Evolutionary conservation across 192 early-diverging fungal genomes (phyloP).

Genomic region (Phlyctochytrium bullatum): DNA sequence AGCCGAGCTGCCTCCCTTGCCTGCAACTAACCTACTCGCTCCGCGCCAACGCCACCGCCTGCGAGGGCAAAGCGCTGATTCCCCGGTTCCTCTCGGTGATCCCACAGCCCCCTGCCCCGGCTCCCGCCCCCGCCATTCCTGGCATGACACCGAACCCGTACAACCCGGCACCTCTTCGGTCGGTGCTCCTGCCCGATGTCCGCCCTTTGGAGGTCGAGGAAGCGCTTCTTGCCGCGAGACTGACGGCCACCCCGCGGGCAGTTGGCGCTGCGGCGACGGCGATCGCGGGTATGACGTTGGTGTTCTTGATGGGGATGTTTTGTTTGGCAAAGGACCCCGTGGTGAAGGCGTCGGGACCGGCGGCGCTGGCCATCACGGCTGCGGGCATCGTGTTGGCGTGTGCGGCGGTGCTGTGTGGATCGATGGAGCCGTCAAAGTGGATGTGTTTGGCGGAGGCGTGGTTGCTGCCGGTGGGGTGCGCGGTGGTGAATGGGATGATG

Average conservation of each 20-base stretch:
- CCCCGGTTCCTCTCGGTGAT: neutral
- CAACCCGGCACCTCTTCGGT: no score
- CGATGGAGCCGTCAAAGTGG: neutral
- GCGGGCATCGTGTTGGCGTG: neutral
- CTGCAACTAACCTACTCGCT: neutral
- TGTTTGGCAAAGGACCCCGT: neutral
- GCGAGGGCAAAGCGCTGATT: neutral
- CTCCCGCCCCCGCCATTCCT: no score
- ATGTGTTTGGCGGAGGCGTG: neutral
- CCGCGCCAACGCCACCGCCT: neutral
- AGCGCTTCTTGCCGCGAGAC: neutral
- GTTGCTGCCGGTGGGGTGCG: neutral
- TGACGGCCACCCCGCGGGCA: neutral
- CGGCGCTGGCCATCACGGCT: neutral
- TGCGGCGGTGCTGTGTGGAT: neutral
- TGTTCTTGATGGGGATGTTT: neutral
- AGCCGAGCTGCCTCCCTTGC: neutral
- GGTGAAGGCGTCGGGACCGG: neutral
- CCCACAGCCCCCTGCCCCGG: neutral
- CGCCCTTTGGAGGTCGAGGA: neutral
- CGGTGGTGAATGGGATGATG: neutral
- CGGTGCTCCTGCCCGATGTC: neutral
- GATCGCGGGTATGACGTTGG: neutral
- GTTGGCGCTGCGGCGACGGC: neutral
- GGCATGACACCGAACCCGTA: no score